Conservation (phyloP, 2,329 filamentous ascomycete genomes). For the Achaetomium macrosporum region DNA sequence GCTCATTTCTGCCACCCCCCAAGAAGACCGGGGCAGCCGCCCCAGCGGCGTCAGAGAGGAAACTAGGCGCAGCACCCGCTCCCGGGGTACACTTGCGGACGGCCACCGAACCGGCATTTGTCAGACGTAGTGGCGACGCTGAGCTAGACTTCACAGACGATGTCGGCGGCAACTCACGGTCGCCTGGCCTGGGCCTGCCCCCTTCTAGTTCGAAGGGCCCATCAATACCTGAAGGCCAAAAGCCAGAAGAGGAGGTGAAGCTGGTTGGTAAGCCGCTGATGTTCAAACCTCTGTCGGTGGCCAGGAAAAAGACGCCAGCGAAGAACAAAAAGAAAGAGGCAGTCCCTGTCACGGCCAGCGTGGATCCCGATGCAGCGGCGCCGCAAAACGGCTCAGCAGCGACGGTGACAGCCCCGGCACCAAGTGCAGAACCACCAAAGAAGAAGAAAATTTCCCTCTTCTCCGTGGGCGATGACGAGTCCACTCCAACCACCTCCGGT, state of each 20-base stretch:
- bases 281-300: conserved; percentile 85
- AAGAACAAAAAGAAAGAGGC: conserved; percentile 55
- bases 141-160: not conserved
- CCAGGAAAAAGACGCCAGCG: conserved; percentile 54
- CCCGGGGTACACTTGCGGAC: conserved; percentile 72
- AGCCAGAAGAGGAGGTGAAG: conserved; percentile 59
- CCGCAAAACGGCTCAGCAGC: conserved; percentile 17
- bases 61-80: conserved; percentile 34
- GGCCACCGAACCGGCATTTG: conserved; percentile 75
- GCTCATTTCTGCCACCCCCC: conserved; percentile 78
- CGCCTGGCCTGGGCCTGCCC: conserved; percentile 32
- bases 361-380: conserved; percentile 15
- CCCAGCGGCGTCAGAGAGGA: conserved; percentile 28
- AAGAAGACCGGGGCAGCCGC: conserved; percentile 47
- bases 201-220: conserved; percentile 38
- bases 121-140: conserved; percentile 43
- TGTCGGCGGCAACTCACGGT: conserved; percentile 20
- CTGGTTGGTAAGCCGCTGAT: conserved; percentile 73
- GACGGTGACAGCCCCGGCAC: not conserved
- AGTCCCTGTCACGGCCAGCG: conserved; percentile 15
- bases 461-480: conserved; percentile 48
- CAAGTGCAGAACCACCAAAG: conserved; percentile 9
- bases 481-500: conserved; percentile 22
- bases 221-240: conserved; percentile 50
- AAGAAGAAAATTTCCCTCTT: conserved; percentile 66